Evolutionary conservation across 768 basidiomycete genomes (phyloP).

Genomic region (Suillus discolor): DNA sequence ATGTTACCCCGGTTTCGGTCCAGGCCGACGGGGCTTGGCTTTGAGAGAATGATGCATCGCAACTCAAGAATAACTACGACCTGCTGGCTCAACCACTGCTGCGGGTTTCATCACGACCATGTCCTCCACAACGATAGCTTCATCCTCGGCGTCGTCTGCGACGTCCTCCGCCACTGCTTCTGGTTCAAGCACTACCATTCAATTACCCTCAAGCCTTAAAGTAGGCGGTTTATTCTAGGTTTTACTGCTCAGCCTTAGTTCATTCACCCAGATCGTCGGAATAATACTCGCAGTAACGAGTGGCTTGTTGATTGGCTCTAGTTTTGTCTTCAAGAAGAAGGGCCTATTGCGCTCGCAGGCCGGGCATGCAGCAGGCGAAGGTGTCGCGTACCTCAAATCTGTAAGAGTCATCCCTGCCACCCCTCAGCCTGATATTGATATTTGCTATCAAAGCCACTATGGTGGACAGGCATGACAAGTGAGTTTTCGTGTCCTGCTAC

Average conservation of each 20-base stretch:
- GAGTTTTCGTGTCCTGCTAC: slow-evolving; percentile 28
- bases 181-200: slow-evolving; percentile 34
- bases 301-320: slow-evolving; percentile 88
- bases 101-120: slow-evolving; percentile 18
- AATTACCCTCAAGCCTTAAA: slow-evolving; percentile 52
- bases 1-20: slow-evolving; percentile 10
- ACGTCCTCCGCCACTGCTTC: slow-evolving; percentile 44
- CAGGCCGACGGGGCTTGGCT: background rate
- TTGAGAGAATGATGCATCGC: slow-evolving; percentile 12
- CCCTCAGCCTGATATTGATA: slow-evolving; percentile 11
- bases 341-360: slow-evolving; percentile 81
- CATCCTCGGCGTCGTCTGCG: slow-evolving; percentile 16
- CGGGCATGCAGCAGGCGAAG: slow-evolving; percentile 78
- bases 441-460: slow-evolving; percentile 59
- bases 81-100: slow-evolving; percentile 10
- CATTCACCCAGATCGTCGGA: slow-evolving; percentile 61
- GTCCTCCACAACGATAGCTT: slow-evolving; percentile 33
- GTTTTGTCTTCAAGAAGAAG: slow-evolving; percentile 99
- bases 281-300: slow-evolving; percentile 75
- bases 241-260: background rate
- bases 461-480: slow-evolving; percentile 96
- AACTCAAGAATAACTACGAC: slow-evolving; percentile 13
- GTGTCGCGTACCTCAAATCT: slow-evolving; percentile 94
- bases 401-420: slow-evolving; percentile 43
- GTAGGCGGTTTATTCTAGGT: slow-evolving; percentile 28